A percentile compares a stretch with the other conserved stretches of the same genome.
These are phyloP conservation scores for Quercus phellos DNA, from an alignment of 331 rosid genomes.

Conservation along the genomic window DNA sequence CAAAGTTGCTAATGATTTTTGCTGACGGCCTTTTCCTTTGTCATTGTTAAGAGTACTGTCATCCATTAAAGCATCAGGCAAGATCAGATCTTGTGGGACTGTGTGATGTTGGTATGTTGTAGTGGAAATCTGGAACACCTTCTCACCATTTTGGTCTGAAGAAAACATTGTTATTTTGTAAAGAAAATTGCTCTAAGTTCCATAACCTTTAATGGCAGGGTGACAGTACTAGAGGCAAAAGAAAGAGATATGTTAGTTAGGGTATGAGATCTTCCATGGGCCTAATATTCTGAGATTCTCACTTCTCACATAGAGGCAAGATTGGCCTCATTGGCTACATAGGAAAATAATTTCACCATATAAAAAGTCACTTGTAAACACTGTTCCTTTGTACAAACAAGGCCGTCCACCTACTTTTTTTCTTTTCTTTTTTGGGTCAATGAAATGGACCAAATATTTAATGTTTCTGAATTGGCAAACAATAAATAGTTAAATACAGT, in stretches of 20 bases:
- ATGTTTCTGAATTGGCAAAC: not conserved
- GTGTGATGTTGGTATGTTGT: not conserved
- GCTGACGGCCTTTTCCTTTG: conserved; percentile 8
- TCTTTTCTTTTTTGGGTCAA: not conserved
- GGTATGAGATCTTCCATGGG: conserved; percentile 20
- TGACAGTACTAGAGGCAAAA: conserved; percentile 13
- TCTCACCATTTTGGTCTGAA: not conserved
- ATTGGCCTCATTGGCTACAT: not conserved
- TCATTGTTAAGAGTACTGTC: not conserved
- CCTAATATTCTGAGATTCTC: conserved; percentile 16
- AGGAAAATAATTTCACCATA: not conserved
- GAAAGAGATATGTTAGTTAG: conserved; percentile 17
- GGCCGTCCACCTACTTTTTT: not conserved
- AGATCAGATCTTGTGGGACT: conserved; percentile 22
- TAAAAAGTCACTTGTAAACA: not conserved
- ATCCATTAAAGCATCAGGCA: conserved; percentile 14
- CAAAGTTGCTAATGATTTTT: not conserved
- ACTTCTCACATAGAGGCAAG: not conserved
- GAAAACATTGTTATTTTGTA: not conserved
- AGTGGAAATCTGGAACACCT: conserved; percentile 4
- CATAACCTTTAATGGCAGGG: not conserved
- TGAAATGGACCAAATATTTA: not conserved
- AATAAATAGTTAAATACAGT: not conserved
- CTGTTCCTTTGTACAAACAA: not conserved
- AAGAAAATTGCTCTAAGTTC: not conserved